Evolutionary conservation across 2,329 filamentous ascomycete species (phyloP).

Genomic region (Sporothrix inflata): DNA sequence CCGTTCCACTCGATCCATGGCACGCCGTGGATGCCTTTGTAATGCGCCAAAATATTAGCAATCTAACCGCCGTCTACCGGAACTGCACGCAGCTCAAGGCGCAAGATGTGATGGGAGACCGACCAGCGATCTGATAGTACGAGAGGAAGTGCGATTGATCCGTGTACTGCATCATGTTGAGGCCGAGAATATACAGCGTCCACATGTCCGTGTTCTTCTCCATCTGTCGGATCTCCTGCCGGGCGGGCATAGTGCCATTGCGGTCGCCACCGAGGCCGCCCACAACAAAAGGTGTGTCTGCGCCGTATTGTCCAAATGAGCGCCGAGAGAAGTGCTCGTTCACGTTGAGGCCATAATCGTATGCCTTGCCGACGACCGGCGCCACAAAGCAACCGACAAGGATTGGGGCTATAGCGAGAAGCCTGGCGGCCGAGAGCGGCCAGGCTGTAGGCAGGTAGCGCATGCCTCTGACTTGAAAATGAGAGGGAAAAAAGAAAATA

Average conservation of each 20-base stretch:
- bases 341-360: constrained; percentile 57
- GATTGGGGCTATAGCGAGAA: not conserved
- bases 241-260: constrained; percentile 45
- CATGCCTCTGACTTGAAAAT: not conserved
- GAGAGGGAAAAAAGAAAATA: too few species aligned
- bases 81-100: constrained; percentile 5
- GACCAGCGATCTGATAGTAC: constrained; percentile 79
- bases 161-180: constrained; percentile 71
- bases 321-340: constrained; percentile 45
- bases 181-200: constrained; percentile 76
- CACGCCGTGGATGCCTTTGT: constrained; percentile 75
- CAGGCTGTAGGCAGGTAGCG: not conserved
- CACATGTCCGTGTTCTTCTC: constrained; percentile 66
- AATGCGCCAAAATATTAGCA: not conserved
- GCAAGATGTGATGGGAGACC: constrained; percentile 36
- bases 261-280: constrained; percentile 46
- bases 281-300: constrained; percentile 46
- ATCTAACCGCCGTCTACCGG: too few species aligned
- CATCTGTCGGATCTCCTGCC: constrained; percentile 71
- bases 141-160: constrained; percentile 67
- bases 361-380: constrained; percentile 35
- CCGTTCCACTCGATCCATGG: constrained; percentile 63
- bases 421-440: not conserved
- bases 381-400: not conserved
- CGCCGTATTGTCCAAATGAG: constrained; percentile 36